Evolutionary conservation across 371 early-diverging fungal genomes (phyloP).

Genomic region (Mucor piriformis): DNA sequence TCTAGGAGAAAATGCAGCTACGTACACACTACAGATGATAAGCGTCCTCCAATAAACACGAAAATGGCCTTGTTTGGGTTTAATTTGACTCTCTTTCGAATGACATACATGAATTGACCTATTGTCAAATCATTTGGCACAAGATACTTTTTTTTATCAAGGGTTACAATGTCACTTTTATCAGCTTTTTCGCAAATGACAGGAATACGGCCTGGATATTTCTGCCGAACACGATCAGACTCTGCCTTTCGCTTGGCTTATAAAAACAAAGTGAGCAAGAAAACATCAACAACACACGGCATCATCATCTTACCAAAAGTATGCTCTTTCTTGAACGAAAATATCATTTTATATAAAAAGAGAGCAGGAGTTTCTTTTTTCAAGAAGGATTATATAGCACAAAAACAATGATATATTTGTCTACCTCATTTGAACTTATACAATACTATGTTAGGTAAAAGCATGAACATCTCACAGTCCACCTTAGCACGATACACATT

Average conservation of each 20-base stretch:
- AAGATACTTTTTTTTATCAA: conserved; percentile 97
- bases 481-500: too few relatives aligned
- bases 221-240: conserved; percentile 91
- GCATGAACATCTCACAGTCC: too few relatives aligned
- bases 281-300: too few relatives aligned
- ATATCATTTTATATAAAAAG: too few relatives aligned
- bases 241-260: conserved; percentile 95
- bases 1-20: not conserved
- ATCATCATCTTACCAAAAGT: too few relatives aligned
- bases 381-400: too few relatives aligned
- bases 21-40: conserved; percentile 80
- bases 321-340: too few relatives aligned
- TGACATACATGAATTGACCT: conserved; percentile 97
- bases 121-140: conserved; percentile 94
- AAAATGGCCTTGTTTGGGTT: conserved; percentile 96
- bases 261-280: conserved; percentile 2
- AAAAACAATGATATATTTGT: too few relatives aligned
- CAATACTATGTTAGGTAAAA: too few relatives aligned
- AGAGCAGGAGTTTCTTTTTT: too few relatives aligned
- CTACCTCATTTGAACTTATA: too few relatives aligned
- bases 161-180: conserved; percentile 89
- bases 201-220: conserved; percentile 96
- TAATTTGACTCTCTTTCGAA: conserved; percentile 88
- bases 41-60: conserved; percentile 93
- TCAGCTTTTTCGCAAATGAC: conserved; percentile 95